Percentiles rank a stretch among this genome's conserved stretches.
phyloP scores from a whole-genome alignment of 2,329 filamentous ascomycete genomes.

The Trichophyton equinum region DNA sequence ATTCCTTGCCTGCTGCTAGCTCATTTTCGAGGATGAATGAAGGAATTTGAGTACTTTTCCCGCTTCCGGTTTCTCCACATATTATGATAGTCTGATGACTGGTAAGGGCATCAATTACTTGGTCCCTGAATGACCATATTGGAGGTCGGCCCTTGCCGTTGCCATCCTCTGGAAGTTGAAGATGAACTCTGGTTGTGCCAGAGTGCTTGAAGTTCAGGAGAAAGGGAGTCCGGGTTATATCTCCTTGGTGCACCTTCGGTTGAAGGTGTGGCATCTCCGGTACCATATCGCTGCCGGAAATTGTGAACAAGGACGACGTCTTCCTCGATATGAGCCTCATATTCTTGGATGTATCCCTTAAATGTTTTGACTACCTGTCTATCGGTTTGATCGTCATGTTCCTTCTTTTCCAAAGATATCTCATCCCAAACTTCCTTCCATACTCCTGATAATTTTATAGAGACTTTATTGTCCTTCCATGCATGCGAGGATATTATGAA shows the following conservation, averaged over 20 bases:
- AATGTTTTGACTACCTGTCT: slow-evolving; percentile 55
- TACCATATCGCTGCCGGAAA: slow-evolving; percentile 46
- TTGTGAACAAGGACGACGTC: slow-evolving; percentile 65
- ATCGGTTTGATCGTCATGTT: slow-evolving; percentile 56
- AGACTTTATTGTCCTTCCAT: slow-evolving; percentile 73
- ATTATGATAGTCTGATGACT: slow-evolving; percentile 78
- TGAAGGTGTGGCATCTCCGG: background rate
- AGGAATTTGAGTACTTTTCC: slow-evolving; percentile 96
- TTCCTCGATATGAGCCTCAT: slow-evolving; percentile 44
- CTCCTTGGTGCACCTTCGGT: background rate
- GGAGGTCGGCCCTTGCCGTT: slow-evolving; percentile 62
- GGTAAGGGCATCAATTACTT: slow-evolving; percentile 66
- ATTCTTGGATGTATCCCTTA: slow-evolving; percentile 30
- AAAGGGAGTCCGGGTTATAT: background rate
- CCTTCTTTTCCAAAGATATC: slow-evolving; percentile 57
- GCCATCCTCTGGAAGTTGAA: slow-evolving; percentile 65
- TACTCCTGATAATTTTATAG: slow-evolving; percentile 59
- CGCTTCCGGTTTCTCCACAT: slow-evolving; percentile 91
- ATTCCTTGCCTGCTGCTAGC: slow-evolving; percentile 62
- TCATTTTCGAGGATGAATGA: slow-evolving; percentile 86
- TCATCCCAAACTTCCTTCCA: slow-evolving; percentile 85
- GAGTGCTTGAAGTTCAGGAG: slow-evolving; percentile 25
- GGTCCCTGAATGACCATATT: slow-evolving; percentile 72
- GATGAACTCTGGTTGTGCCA: slow-evolving; percentile 42
- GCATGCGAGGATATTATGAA: slow-evolving; percentile 71